phyloP scores from a whole-genome alignment of 352 stramenopile genomes.

The Phytophthora sojae region DNA sequence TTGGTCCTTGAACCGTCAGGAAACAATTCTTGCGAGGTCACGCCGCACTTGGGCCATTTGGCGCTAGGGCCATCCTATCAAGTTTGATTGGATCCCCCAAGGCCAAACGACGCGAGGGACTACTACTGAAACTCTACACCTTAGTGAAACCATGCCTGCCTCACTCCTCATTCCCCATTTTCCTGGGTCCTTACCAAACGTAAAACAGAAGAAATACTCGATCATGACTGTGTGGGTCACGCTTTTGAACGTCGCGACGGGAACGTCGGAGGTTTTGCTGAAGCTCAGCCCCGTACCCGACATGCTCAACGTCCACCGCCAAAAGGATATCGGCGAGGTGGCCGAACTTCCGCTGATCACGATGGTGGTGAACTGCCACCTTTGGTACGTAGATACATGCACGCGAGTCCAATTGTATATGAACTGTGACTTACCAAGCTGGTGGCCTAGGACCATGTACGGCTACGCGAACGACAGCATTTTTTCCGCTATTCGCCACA shows the following conservation, averaged over 20 bases:
- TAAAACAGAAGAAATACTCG: too few relatives aligned
- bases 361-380: slow-evolving; percentile 30
- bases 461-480: slow-evolving; percentile 31
- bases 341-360: slow-evolving; percentile 27
- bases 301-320: slow-evolving; percentile 31
- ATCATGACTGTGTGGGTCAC: slow-evolving; percentile 25
- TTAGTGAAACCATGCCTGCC: too few relatives aligned
- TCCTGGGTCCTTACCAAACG: background rate
- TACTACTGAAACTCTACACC: background rate
- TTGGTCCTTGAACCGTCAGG: too few relatives aligned
- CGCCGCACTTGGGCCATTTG: background rate
- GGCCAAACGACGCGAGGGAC: background rate
- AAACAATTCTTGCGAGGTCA: too few relatives aligned
- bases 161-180: too few relatives aligned
- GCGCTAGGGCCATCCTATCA: background rate
- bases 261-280: slow-evolving; percentile 21
- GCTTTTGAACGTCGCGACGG: slow-evolving; percentile 30
- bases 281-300: slow-evolving; percentile 28
- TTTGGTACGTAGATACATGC: slow-evolving; percentile 25
- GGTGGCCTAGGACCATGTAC: slow-evolving; percentile 23
- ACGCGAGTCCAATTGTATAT: too few relatives aligned
- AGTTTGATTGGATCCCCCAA: background rate
- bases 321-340: slow-evolving; percentile 28
- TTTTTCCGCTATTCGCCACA: slow-evolving; percentile 37
- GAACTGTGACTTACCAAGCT: slow-evolving; percentile 1